Conservation (phyloP, 73 alveolate genomes). For the Paramecium pentaurelia region DNA sequence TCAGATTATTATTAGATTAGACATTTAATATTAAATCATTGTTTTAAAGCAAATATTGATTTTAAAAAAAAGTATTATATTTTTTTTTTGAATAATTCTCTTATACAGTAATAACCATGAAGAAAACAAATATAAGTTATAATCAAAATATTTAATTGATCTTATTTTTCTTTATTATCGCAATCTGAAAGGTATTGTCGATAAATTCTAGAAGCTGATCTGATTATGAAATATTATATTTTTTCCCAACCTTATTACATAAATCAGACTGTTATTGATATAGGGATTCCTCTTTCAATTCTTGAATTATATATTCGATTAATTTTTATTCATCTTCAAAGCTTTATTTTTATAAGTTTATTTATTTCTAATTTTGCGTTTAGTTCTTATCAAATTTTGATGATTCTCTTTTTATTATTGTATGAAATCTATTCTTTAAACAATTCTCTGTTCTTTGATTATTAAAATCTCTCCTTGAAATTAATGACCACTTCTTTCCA, state of each 20-base stretch:
- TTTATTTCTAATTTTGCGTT: not conserved
- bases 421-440: not conserved
- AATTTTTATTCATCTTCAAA: not conserved
- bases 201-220: not conserved
- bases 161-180: not conserved
- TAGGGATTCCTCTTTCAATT: not conserved
- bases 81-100: not conserved
- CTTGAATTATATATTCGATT: not conserved
- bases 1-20: too few relatives aligned
- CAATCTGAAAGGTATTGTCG: not conserved
- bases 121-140: not conserved
- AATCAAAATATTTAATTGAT: not conserved
- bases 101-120: not conserved
- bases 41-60: not conserved
- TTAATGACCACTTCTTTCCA: constrained; percentile 33
- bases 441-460: not conserved
- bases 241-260: not conserved
- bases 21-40: not conserved
- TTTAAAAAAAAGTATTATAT: not conserved
- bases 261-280: not conserved
- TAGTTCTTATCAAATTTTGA: not conserved
- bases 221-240: not conserved
- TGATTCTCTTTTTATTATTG: constrained; percentile 18
- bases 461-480: not conserved
- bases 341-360: not conserved